Conservation (phyloP, 192 early-diverging fungal genomes). For the Mortierella claussenii region DNA sequence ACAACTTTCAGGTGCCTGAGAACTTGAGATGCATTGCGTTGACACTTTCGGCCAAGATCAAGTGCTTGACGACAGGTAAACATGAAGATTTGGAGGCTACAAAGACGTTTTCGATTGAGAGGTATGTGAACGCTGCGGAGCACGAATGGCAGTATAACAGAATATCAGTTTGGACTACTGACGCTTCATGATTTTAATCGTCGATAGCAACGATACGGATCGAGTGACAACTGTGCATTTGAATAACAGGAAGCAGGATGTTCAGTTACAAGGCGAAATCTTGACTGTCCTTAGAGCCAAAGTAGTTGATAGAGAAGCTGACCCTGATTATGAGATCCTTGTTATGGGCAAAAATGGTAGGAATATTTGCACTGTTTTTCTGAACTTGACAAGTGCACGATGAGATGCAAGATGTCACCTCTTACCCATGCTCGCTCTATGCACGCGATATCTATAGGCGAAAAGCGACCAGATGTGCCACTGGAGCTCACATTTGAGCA, state of each 20-base stretch:
- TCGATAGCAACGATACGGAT: slow-evolving; percentile 4
- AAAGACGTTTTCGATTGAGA: slow-evolving; percentile 3
- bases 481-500: slow-evolving; percentile 44
- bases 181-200: not conserved
- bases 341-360: slow-evolving; percentile 55
- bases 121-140: too few species aligned
- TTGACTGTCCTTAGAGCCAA: slow-evolving; percentile 11
- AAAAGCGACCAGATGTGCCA: slow-evolving; percentile 24
- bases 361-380: too few species aligned
- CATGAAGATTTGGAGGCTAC: not conserved
- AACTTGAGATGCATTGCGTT: slow-evolving; percentile 19
- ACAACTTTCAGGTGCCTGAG: slow-evolving; percentile 53
- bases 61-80: slow-evolving; percentile 30
- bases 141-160: too few species aligned
- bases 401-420: too few species aligned
- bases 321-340: slow-evolving; percentile 35
- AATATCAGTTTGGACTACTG: not conserved
- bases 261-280: slow-evolving; percentile 42
- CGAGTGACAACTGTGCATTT: not conserved
- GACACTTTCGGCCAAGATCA: slow-evolving; percentile 46
- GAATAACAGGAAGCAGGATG: slow-evolving; percentile 5
- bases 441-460: too few species aligned
- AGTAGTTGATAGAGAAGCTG: too few species aligned
- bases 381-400: too few species aligned
- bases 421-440: too few species aligned